phyloP scores from a whole-genome alignment of 2,329 filamentous ascomycete genomes.

The Colletotrichum scovillei region DNA sequence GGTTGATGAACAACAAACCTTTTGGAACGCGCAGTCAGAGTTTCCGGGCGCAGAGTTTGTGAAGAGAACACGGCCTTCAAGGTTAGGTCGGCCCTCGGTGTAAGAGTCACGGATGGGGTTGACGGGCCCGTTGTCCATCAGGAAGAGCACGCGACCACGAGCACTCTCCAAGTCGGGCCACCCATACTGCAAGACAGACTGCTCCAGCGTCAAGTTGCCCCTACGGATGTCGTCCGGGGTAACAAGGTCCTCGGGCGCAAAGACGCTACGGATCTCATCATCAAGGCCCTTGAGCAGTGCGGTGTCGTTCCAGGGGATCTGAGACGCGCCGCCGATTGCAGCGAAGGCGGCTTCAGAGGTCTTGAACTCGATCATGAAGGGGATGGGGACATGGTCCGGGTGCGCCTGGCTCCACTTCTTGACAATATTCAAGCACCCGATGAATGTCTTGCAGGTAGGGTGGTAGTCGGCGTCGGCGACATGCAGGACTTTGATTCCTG shows the following conservation, averaged over 20 bases:
- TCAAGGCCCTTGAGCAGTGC: conserved; percentile 56
- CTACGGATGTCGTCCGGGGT: conserved; percentile 58
- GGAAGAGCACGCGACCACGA: conserved; percentile 59
- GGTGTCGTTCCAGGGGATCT: conserved; percentile 55
- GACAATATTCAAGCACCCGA: conserved; percentile 54
- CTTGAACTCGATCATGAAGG: conserved; percentile 63
- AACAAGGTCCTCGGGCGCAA: conserved; percentile 53
- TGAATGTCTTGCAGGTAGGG: conserved; percentile 57
- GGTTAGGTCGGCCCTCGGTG: conserved; percentile 43
- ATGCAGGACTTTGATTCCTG: conserved; percentile 62
- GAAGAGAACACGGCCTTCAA: conserved; percentile 59
- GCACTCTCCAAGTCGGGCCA: conserved; percentile 59
- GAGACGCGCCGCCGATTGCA: conserved; percentile 46
- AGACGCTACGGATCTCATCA: conserved; percentile 57
- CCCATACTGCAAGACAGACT: conserved; percentile 56
- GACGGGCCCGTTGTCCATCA: conserved; percentile 61
- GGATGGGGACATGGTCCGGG: conserved; percentile 56
- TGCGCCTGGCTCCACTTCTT: conserved; percentile 57
- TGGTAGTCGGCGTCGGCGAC: conserved; percentile 61
- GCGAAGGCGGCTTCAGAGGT: conserved; percentile 41
- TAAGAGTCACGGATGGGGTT: conserved; percentile 53
- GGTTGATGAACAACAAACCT: conserved; percentile 34
- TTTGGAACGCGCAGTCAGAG: conserved; percentile 60
- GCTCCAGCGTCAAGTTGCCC: conserved; percentile 54
- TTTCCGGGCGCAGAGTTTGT: conserved; percentile 59